Conservation (phyloP, 2,329 filamentous ascomycete genomes). For the Huntiella bhutanensis region DNA sequence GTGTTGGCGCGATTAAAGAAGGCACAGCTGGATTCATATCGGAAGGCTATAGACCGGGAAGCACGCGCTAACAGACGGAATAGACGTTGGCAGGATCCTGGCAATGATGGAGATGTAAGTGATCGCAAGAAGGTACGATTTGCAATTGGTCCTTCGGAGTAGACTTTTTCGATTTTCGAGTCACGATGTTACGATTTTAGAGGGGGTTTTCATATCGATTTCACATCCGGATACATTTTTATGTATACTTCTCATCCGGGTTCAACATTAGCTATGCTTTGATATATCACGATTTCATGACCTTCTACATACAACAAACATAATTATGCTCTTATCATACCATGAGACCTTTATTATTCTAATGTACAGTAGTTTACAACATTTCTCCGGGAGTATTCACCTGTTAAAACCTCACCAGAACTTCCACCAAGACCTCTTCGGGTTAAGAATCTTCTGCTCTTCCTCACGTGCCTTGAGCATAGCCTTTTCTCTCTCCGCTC, state of each 20-base stretch:
- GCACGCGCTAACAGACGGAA: slow-evolving; percentile 25
- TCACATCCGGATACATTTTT: background rate
- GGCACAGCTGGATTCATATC: slow-evolving; percentile 44
- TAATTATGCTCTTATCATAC: no score
- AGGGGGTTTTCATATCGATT: background rate
- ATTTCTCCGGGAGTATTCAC: background rate
- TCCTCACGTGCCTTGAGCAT: slow-evolving; percentile 16
- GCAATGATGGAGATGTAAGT: no score
- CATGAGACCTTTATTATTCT: no score
- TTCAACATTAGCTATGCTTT: background rate
- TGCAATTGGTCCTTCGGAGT: background rate
- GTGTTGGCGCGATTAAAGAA: slow-evolving; percentile 35
- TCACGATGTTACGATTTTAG: background rate
- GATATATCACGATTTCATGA: background rate
- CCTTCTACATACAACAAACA: background rate
- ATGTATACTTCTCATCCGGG: background rate
- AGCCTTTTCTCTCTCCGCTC: slow-evolving; percentile 8
- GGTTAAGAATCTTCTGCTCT: slow-evolving; percentile 16
- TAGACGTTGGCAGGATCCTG: slow-evolving; percentile 6
- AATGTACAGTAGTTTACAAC: no score
- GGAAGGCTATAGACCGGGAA: slow-evolving; percentile 39
- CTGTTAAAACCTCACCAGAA: slow-evolving; percentile 27
- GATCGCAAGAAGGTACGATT: no score
- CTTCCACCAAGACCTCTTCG: slow-evolving; percentile 32
- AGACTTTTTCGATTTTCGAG: background rate